phyloP scores from a whole-genome alignment of 208 protist species.

The Vickermania ingenoplastis region DNA sequence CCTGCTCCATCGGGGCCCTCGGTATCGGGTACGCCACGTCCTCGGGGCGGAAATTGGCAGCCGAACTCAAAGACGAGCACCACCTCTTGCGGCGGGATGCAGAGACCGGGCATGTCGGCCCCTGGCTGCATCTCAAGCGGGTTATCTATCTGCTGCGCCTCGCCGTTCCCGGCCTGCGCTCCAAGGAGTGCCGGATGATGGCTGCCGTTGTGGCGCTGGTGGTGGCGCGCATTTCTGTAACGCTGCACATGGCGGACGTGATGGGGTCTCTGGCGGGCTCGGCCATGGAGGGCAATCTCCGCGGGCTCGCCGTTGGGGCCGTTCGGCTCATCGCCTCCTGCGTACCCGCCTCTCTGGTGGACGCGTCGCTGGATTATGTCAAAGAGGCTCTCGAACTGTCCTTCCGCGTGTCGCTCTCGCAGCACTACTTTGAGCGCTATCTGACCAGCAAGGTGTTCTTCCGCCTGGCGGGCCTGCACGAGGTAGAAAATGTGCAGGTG shows the following conservation, averaged over 20 bases:
- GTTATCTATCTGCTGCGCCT: constrained; percentile 35
- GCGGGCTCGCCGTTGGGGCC: constrained; percentile 11
- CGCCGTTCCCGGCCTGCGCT: constrained; percentile 26
- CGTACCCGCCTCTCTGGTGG: constrained; percentile 35
- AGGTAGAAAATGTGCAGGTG: constrained; percentile 48
- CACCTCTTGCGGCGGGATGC: background rate
- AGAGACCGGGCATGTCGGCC: background rate
- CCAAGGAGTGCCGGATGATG: constrained; percentile 26
- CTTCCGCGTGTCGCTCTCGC: constrained; percentile 47
- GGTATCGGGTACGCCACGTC: background rate
- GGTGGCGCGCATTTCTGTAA: constrained; percentile 28
- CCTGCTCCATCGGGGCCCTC: background rate
- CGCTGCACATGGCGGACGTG: constrained; percentile 23
- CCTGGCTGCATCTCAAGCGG: background rate
- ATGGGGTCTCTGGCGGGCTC: constrained; percentile 17
- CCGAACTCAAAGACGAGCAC: background rate
- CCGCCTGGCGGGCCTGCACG: constrained; percentile 31
- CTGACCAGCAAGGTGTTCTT: constrained; percentile 58
- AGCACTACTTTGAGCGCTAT: constrained; percentile 53
- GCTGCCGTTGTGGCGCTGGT: constrained; percentile 26
- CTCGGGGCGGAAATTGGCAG: background rate
- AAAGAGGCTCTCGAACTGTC: constrained; percentile 36
- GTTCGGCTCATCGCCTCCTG: constrained; percentile 20
- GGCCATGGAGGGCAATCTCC: constrained; percentile 24
- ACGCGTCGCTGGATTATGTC: constrained; percentile 49